Evolutionary conservation across 371 early-diverging fungal species (phyloP).

Genomic region (Smittium mucronatum): DNA sequence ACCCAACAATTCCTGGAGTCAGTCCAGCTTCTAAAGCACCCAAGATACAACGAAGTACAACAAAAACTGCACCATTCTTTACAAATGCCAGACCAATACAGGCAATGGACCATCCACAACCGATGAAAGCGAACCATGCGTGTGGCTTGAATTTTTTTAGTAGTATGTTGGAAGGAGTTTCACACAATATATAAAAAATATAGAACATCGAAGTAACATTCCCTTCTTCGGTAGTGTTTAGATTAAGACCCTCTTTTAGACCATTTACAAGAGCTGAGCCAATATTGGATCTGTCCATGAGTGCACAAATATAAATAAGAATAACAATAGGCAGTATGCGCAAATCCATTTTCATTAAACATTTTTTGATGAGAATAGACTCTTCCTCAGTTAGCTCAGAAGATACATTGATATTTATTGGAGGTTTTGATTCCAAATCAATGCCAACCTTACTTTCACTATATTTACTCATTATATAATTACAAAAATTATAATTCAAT

Average conservation of each 20-base stretch:
- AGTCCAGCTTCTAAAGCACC: conserved; percentile 54
- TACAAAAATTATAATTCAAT: too few species aligned
- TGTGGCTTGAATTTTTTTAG: conserved; percentile 50
- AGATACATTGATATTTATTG: background rate
- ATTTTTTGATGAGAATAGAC: conserved; percentile 13
- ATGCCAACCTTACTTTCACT: background rate
- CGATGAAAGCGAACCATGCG: conserved; percentile 57
- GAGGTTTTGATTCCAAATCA: background rate
- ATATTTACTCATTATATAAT: background rate
- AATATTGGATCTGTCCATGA: conserved; percentile 30
- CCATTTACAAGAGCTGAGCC: conserved; percentile 38
- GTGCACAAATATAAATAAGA: conserved; percentile 21
- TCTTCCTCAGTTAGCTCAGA: conserved; percentile 7
- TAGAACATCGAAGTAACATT: conserved; percentile 34
- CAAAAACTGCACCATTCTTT: conserved; percentile 16
- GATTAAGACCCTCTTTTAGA: conserved; percentile 25
- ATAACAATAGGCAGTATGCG: conserved; percentile 24
- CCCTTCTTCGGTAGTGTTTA: conserved; percentile 27
- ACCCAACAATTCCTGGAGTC: conserved; percentile 41
- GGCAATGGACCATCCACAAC: conserved; percentile 44
- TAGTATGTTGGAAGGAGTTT: conserved; percentile 48
- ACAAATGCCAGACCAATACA: conserved; percentile 33
- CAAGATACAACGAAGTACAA: conserved; percentile 43
- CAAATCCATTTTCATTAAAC: conserved; percentile 15
- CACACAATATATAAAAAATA: conserved; percentile 43